A percentile compares a stretch with the other conserved stretches of the same genome.
These are phyloP conservation scores for Symbiodinium natans DNA, from an alignment of 73 alveolate genomes.

Conservation along the genomic window DNA sequence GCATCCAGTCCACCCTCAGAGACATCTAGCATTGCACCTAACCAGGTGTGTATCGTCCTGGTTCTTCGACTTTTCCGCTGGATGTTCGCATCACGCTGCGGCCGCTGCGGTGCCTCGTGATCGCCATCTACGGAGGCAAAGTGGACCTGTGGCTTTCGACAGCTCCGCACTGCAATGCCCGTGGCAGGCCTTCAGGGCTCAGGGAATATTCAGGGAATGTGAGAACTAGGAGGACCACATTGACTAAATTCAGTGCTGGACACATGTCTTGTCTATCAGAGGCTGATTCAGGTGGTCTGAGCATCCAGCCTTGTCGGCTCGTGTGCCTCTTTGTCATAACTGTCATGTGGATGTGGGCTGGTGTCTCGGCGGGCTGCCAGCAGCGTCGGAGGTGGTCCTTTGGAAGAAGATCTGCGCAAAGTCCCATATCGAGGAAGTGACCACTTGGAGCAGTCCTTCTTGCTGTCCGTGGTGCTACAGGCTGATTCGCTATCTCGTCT, in stretches of 20 bases:
- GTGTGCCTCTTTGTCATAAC: not conserved
- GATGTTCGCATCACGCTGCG: not conserved
- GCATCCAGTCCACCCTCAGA: slow-evolving; percentile 5
- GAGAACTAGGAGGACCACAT: too few relatives aligned
- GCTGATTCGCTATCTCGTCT: not conserved
- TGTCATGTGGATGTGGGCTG: not conserved
- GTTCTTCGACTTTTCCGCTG: not conserved
- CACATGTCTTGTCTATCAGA: too few relatives aligned
- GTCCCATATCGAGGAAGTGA: not conserved
- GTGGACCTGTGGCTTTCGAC: not conserved
- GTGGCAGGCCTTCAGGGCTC: not conserved
- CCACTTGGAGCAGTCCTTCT: not conserved
- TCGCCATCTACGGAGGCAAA: not conserved
- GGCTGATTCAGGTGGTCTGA: too few relatives aligned
- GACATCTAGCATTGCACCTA: slow-evolving; percentile 7
- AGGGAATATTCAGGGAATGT: too few relatives aligned
- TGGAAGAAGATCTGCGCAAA: slow-evolving; percentile 7
- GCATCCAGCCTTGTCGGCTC: not conserved
- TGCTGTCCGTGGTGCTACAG: not conserved
- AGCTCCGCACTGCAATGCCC: not conserved
- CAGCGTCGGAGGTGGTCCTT: not conserved
- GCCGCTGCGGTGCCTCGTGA: not conserved
- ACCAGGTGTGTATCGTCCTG: slow-evolving; percentile 8
- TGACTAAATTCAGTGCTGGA: too few relatives aligned
- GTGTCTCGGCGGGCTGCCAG: not conserved